phyloP scores from a whole-genome alignment of 306 rosid genomes.

The Datisca glomerata region DNA sequence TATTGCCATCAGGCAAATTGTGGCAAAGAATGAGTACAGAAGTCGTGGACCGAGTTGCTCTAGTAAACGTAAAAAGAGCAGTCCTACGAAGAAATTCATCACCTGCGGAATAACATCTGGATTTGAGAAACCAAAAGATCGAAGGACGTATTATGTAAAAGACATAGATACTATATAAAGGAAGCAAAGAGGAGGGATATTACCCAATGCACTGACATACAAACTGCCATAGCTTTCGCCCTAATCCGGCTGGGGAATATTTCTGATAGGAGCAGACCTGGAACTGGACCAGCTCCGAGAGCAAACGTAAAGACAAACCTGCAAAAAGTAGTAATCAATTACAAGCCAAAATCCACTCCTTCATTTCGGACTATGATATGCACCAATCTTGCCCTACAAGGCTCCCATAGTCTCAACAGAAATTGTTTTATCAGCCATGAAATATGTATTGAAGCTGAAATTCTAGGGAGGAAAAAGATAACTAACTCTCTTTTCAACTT shows the following conservation, averaged over 20 bases:
- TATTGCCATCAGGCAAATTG: constrained; percentile 68
- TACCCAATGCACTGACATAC: constrained; percentile 99
- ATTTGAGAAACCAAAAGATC: not conserved
- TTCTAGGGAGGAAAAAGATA: too few relatives aligned
- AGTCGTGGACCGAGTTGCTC: constrained; percentile 69
- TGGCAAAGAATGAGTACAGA: constrained; percentile 67
- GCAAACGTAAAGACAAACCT: constrained; percentile 91
- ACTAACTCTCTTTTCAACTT: too few relatives aligned
- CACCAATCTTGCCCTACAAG: too few relatives aligned
- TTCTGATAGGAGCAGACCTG: constrained; percentile 88
- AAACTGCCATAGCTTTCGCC: constrained; percentile 92
- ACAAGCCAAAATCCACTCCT: too few relatives aligned
- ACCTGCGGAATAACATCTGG: constrained; percentile 43
- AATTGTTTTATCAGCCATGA: too few relatives aligned
- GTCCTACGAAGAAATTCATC: constrained; percentile 85
- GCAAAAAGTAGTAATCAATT: constrained; percentile 16
- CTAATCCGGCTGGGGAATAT: constrained; percentile 82
- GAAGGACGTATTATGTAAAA: constrained; percentile 1
- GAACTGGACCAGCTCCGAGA: constrained; percentile 98
- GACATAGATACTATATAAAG: not conserved
- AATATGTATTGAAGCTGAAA: too few relatives aligned
- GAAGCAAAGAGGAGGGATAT: constrained; percentile 16
- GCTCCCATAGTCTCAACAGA: too few relatives aligned
- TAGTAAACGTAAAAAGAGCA: constrained; percentile 73
- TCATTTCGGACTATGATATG: too few relatives aligned